A percentile compares a stretch with the other conserved stretches of the same genome.
phyloP scores from a whole-genome alignment of 805 yeast genomes.

The Candida gorgasii region DNA sequence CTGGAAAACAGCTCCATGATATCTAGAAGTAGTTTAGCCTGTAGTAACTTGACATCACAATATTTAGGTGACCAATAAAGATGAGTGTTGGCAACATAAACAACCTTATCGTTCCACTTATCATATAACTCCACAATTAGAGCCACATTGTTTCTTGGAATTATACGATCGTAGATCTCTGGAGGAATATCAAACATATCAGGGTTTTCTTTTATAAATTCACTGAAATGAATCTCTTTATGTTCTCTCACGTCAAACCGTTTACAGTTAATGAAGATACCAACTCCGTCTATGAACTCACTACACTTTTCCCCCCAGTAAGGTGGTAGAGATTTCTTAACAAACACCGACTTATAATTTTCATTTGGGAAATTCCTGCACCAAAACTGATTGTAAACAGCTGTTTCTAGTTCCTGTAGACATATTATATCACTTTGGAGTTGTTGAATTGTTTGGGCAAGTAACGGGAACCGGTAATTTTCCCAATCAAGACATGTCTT shows the following conservation, averaged over 20 bases:
- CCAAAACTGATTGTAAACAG: conserved; percentile 83
- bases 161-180: conserved; percentile 90
- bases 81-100: conserved; percentile 85
- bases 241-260: conserved; percentile 48
- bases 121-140: conserved; percentile 67
- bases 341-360: conserved; percentile 80
- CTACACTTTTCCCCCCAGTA: conserved; percentile 80
- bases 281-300: conserved; percentile 94
- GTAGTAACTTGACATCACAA: conserved; percentile 93
- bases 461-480: conserved; percentile 72
- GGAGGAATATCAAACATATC: conserved; percentile 32
- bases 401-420: conserved; percentile 91
- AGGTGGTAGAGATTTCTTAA: conserved; percentile 85
- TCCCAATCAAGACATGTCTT: conserved; percentile 96
- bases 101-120: conserved; percentile 25
- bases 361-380: conserved; percentile 63
- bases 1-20: conserved; percentile 68
- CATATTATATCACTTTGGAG: conserved; percentile 73
- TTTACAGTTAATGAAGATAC: conserved; percentile 71
- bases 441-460: conserved; percentile 64
- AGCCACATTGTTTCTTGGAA: conserved; percentile 92
- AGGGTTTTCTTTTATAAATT: conserved; percentile 67
- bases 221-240: conserved; percentile 7
- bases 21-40: conserved; percentile 85
- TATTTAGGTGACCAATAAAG: conserved; percentile 97